Percentiles rank a stretch among this genome's conserved stretches.
Conservation (phyloP, 768 basidiomycete species). For the Termitomyces sp. region DNA sequence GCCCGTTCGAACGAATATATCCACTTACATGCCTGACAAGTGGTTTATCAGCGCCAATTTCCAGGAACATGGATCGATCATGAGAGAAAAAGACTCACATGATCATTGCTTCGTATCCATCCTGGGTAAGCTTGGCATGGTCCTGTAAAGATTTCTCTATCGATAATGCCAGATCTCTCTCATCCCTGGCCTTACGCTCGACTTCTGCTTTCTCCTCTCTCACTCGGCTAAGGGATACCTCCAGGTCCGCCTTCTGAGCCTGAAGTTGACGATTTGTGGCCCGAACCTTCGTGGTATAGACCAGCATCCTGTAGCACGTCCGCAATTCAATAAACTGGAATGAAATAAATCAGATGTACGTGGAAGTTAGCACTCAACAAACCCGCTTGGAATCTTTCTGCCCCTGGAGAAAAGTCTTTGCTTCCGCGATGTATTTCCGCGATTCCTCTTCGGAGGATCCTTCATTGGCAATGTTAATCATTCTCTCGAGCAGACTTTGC, state of each 20-base stretch:
- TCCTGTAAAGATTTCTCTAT: constrained; percentile 54
- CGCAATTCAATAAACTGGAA: constrained; percentile 50
- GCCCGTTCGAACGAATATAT: not conserved
- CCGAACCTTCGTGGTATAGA: constrained; percentile 43
- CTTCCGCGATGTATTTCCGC: constrained; percentile 49
- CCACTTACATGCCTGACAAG: constrained; percentile 30
- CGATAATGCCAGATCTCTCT: constrained; percentile 48
- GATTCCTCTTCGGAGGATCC: constrained; percentile 52
- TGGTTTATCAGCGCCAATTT: constrained; percentile 5
- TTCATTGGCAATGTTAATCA: constrained; percentile 50
- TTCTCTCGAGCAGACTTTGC: constrained; percentile 44
- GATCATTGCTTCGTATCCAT: constrained; percentile 36
- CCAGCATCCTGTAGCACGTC: constrained; percentile 45
- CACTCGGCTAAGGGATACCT: constrained; percentile 27
- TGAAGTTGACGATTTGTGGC: constrained; percentile 33
- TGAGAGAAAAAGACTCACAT: constrained; percentile 30
- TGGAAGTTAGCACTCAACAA: constrained; percentile 1
- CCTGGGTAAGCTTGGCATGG: constrained; percentile 45
- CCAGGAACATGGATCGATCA: not conserved
- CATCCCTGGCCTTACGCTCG: constrained; percentile 39
- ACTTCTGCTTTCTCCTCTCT: constrained; percentile 34
- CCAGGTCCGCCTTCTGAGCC: constrained; percentile 29
- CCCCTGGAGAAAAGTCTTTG: constrained; percentile 42
- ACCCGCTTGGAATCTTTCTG: constrained; percentile 45
- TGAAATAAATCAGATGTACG: not conserved